Conservation (phyloP, 768 basidiomycete species). For the Pisolithus orientalis region DNA sequence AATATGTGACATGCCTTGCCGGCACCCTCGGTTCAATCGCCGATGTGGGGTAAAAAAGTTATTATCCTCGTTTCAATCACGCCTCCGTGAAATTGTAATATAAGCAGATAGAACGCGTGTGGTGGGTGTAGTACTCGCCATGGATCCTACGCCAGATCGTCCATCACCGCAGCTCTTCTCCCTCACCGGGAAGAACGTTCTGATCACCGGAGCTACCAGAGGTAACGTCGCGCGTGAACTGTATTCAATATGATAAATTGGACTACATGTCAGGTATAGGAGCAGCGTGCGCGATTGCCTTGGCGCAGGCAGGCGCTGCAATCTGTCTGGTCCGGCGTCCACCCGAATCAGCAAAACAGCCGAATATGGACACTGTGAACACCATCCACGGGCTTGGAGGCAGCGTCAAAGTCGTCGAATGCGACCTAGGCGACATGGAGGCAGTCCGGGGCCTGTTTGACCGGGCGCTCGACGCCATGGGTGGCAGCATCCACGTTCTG, state of each 20-base stretch:
- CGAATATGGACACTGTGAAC: slow-evolving; percentile 30
- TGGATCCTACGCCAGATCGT: slow-evolving; percentile 49
- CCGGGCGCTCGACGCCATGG: slow-evolving; percentile 43
- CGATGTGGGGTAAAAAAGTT: slow-evolving; percentile 26
- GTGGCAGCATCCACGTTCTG: slow-evolving; percentile 51
- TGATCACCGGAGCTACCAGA: slow-evolving; percentile 77
- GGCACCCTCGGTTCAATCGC: slow-evolving; percentile 20
- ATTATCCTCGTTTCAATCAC: slow-evolving; percentile 1
- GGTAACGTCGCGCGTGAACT: slow-evolving; percentile 39
- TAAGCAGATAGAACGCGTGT: slow-evolving; percentile 11
- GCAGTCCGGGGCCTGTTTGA: slow-evolving; percentile 45
- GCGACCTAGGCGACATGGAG: slow-evolving; percentile 48
- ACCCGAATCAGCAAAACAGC: slow-evolving; percentile 28
- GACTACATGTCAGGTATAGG: slow-evolving; percentile 39
- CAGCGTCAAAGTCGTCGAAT: slow-evolving; percentile 40
- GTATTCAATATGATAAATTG: slow-evolving; percentile 10
- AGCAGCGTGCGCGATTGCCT: slow-evolving; percentile 46
- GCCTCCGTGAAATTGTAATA: neutral
- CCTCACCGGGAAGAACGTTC: slow-evolving; percentile 58
- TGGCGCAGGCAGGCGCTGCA: slow-evolving; percentile 49
- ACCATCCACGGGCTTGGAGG: slow-evolving; percentile 32
- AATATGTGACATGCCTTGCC: slow-evolving; percentile 1
- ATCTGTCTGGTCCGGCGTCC: slow-evolving; percentile 45
- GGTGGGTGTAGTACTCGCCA: slow-evolving; percentile 12
- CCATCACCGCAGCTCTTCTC: slow-evolving; percentile 57